Conservation (phyloP, 257 asterid genomes). For the Verbena officinalis region DNA sequence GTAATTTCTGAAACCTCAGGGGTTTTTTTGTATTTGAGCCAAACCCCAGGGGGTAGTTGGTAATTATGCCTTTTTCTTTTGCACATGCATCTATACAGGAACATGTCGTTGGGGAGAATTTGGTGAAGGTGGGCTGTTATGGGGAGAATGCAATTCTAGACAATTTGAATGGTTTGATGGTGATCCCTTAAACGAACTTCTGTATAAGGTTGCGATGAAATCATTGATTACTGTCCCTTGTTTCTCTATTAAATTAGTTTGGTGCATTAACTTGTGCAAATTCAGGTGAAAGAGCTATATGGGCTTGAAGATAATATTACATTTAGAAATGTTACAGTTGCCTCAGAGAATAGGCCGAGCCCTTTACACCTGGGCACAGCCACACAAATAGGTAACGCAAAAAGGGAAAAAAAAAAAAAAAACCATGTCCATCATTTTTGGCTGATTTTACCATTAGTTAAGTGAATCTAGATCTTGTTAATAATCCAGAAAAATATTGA, state of each 20-base stretch:
- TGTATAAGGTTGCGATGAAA: constrained; percentile 62
- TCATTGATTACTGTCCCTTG: constrained; percentile 20
- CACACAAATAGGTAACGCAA: constrained; percentile 81
- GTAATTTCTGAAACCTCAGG: too few relatives aligned
- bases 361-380: constrained; percentile 95
- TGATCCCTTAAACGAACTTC: constrained; percentile 61
- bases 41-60: too few relatives aligned
- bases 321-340: constrained; percentile 84
- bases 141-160: constrained; percentile 95
- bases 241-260: not conserved
- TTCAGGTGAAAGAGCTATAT: constrained; percentile 90
- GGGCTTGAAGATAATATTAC: constrained; percentile 72
- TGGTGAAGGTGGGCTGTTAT: constrained; percentile 96
- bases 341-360: constrained; percentile 88
- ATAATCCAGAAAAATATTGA: constrained; percentile 3
- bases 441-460: constrained; percentile 18
- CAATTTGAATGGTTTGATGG: constrained; percentile 89
- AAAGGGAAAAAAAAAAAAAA: constrained; percentile 13
- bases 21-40: too few relatives aligned
- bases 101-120: constrained; percentile 97
- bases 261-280: constrained; percentile 29
- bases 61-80: constrained; percentile 7
- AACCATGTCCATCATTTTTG: not conserved
- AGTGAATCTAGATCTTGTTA: not conserved
- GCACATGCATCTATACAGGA: constrained; percentile 57